A percentile compares a stretch with the other conserved stretches of the same genome.
phyloP scores from a whole-genome alignment of 2,329 filamentous ascomycete species.

The Penicillium sp. region DNA sequence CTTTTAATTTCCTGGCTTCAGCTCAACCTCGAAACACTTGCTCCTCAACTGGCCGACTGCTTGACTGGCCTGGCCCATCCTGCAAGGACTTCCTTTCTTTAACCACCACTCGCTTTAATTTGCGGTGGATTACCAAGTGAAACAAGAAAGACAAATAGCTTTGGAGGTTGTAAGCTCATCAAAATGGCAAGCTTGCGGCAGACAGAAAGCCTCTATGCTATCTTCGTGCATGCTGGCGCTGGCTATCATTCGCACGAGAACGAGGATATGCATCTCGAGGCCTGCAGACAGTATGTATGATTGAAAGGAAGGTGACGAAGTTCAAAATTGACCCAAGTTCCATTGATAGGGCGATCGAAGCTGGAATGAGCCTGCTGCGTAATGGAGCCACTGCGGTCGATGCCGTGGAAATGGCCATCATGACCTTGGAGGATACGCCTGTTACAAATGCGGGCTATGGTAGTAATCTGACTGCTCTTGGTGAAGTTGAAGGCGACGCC shows the following conservation, averaged over 20 bases:
- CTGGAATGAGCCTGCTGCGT: constrained; percentile 74
- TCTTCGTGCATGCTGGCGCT: constrained; percentile 93
- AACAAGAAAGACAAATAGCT: neutral
- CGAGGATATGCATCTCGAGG: constrained; percentile 74
- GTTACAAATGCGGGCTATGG: constrained; percentile 96
- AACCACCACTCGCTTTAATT: neutral
- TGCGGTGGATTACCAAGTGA: neutral
- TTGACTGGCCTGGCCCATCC: too few relatives aligned
- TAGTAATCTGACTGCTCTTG: constrained; percentile 87
- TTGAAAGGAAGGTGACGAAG: neutral
- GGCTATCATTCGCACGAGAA: constrained; percentile 88
- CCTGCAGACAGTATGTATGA: constrained; percentile 73
- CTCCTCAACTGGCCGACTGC: too few relatives aligned
- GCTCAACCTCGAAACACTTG: too few relatives aligned
- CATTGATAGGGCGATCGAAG: constrained; percentile 64
- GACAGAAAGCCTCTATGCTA: constrained; percentile 57
- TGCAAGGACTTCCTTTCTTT: neutral
- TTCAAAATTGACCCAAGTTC: neutral
- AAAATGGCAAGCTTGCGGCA: constrained; percentile 30
- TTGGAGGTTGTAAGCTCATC: neutral
- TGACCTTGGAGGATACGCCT: constrained; percentile 81
- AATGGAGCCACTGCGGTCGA: constrained; percentile 75
- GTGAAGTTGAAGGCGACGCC: constrained; percentile 89
- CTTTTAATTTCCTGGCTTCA: too few relatives aligned
- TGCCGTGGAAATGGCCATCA: constrained; percentile 83